Percentiles rank a stretch among this genome's conserved stretches.
These are phyloP conservation scores for Perkinsus chesapeaki DNA, from an alignment of 169 alveolate genomes.

Conservation along the genomic window DNA sequence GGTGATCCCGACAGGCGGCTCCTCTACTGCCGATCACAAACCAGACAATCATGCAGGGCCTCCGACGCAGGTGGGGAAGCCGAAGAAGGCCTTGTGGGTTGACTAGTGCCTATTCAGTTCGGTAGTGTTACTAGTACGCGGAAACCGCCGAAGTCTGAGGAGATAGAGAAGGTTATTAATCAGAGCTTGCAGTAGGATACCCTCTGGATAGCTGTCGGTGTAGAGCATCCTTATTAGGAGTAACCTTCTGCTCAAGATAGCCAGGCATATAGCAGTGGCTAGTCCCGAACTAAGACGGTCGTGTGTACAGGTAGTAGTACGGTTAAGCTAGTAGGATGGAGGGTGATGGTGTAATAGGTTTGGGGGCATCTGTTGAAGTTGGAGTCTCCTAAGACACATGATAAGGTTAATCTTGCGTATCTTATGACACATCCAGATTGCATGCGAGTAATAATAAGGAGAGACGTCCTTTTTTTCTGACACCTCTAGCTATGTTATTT, in stretches of 20 bases:
- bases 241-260: neutral
- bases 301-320: neutral
- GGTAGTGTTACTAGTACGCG: neutral
- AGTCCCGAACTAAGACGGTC: neutral
- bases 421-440: neutral
- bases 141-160: neutral
- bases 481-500: neutral
- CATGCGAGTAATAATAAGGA: neutral
- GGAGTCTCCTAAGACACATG: neutral
- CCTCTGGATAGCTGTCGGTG: neutral
- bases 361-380: neutral
- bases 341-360: neutral
- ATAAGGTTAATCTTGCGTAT: neutral
- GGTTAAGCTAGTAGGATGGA: neutral
- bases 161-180: neutral
- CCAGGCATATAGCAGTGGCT: neutral
- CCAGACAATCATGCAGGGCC: neutral
- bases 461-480: neutral
- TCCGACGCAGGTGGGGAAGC: neutral
- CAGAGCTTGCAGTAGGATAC: neutral
- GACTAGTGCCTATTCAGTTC: neutral
- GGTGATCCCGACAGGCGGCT: neutral
- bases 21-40: neutral
- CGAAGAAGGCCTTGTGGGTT: neutral
- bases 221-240: neutral